Evolutionary conservation across 352 stramenopile species (phyloP).

Genomic region (Pythium folliculosum): DNA sequence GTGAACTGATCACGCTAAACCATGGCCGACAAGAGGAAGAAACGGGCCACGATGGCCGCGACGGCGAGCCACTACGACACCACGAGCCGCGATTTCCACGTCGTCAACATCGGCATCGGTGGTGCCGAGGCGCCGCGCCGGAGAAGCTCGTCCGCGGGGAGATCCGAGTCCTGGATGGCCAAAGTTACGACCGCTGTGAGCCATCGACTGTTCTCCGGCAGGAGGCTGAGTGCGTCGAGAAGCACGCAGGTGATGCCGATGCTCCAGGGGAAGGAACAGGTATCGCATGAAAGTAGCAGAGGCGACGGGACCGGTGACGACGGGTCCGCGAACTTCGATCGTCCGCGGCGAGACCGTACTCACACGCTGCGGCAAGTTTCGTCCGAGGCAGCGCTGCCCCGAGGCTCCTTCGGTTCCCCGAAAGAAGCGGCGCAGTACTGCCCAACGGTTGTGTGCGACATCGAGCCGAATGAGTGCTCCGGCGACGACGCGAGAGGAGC

Average conservation of each 20-base stretch:
- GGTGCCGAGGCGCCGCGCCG: constrained; percentile 12
- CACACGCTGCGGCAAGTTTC: constrained; percentile 30
- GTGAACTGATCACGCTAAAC: background rate
- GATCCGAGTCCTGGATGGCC: constrained; percentile 66
- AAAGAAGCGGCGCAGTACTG: constrained; percentile 5
- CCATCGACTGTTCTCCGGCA: constrained; percentile 56
- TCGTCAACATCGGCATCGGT: constrained; percentile 31
- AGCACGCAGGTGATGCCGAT: constrained; percentile 69
- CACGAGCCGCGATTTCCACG: constrained; percentile 41
- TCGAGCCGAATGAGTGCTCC: constrained; percentile 19
- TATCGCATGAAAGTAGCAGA: constrained; percentile 1
- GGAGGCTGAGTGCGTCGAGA: constrained; percentile 49
- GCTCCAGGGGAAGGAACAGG: constrained; percentile 2
- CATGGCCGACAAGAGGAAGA: constrained; percentile 48
- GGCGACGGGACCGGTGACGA: background rate
- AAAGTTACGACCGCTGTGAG: constrained; percentile 67
- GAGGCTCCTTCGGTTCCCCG: background rate
- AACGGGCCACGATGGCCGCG: constrained; percentile 28
- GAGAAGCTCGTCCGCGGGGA: constrained; percentile 32
- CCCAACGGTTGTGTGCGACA: constrained; percentile 40
- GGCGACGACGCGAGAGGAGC: background rate
- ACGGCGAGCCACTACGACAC: constrained; percentile 31
- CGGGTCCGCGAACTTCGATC: background rate
- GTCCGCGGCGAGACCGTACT: background rate
- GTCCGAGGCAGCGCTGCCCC: constrained; percentile 31